Base-by-base conservation (phyloP, 1,139 yeast species). In the Cylindricascospora bacillispora region DNA sequence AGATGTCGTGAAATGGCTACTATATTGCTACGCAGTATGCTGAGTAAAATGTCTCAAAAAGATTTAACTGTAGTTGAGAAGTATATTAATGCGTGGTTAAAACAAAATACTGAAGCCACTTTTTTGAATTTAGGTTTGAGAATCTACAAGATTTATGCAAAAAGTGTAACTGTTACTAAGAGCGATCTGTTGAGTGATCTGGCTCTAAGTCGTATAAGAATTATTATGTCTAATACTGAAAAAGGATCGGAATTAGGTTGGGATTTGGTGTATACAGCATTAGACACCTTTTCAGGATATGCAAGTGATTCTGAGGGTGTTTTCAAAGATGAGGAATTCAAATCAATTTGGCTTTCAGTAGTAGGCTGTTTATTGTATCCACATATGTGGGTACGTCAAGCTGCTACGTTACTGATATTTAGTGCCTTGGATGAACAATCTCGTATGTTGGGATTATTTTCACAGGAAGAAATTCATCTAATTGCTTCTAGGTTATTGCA, bases 1-100 rank as follows among this genome's bases (percentile, higher is more conserved):
- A 73, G 68, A 38, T 86, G 95, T 48, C 72, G 95, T 35, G 93
- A 82, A 49, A 77, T 78, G 80, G 85, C 97, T 0, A 59, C 77
- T 5, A 57, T 72, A 4, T 61, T 86, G 30, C 59, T 85, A 22
- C 56, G 67, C 7, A 63, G 63, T 14, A 61, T 89, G 29, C 56
- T 86, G 33, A 58, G 58, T 24, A 70, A 70, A 34, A 55, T 76
- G 30, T 68, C 65, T 4, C 47, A 52, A 6, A 62, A 58, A 3
- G 60, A 62, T 30, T 46, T 68, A 19, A 50, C 49, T 3, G 56
- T 59, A 10, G 66, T 81, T 38, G 80, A 74, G 34, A 69, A 70
- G 34, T 78, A 71, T 40, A 62, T 76, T 21, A 35, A 45, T 5
- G 68, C 77, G 0, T 89, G 98, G 98, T 56, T 85, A 35, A 62